A percentile compares a stretch with the other conserved stretches of the same genome.
Evolutionary conservation across 1,284 basidiomycete species (phyloP).

Genomic region (Somion occarium): DNA sequence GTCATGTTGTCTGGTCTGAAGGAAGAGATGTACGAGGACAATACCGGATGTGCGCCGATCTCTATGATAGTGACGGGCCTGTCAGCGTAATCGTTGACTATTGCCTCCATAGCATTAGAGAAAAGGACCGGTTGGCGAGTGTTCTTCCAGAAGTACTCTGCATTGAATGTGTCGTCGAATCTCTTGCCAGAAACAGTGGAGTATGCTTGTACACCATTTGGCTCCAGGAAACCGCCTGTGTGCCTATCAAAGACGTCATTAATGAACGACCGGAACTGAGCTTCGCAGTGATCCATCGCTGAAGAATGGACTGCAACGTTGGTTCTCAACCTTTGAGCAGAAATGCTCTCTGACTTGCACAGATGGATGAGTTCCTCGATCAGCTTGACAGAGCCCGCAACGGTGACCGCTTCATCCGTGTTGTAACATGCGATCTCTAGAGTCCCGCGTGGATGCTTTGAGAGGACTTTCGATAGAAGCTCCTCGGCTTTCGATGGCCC

Average conservation of each 20-base stretch:
- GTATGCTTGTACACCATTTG: conserved; percentile 19
- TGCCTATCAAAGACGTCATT: conserved; percentile 21
- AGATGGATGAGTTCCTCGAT: neutral
- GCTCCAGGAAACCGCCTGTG: conserved; percentile 1
- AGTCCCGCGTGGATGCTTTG: conserved; percentile 8
- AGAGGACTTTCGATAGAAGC: conserved; percentile 18
- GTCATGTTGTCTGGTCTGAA: conserved; percentile 17
- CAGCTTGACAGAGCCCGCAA: conserved; percentile 29
- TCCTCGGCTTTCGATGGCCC: conserved; percentile 18
- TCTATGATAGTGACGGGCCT: conserved; percentile 26
- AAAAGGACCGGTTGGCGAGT: conserved; percentile 30
- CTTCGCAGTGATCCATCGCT: conserved; percentile 23
- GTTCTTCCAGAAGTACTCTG: conserved; percentile 34
- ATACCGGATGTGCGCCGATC: conserved; percentile 32
- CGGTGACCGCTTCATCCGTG: conserved; percentile 27
- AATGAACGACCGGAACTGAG: conserved; percentile 19
- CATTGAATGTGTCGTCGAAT: conserved; percentile 14
- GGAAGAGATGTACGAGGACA: conserved; percentile 27
- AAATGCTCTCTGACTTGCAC: conserved; percentile 24
- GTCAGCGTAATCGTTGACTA: conserved; percentile 16
- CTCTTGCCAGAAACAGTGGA: conserved; percentile 23
- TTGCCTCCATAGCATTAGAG: conserved; percentile 17
- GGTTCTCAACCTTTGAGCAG: conserved; percentile 29
- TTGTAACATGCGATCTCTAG: conserved; percentile 38
- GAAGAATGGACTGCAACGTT: conserved; percentile 29